Percentiles rank a stretch among this genome's conserved stretches.
phyloP scores from a whole-genome alignment of 2,329 filamentous ascomycete genomes.

The Leptosphaerulina australis region DNA sequence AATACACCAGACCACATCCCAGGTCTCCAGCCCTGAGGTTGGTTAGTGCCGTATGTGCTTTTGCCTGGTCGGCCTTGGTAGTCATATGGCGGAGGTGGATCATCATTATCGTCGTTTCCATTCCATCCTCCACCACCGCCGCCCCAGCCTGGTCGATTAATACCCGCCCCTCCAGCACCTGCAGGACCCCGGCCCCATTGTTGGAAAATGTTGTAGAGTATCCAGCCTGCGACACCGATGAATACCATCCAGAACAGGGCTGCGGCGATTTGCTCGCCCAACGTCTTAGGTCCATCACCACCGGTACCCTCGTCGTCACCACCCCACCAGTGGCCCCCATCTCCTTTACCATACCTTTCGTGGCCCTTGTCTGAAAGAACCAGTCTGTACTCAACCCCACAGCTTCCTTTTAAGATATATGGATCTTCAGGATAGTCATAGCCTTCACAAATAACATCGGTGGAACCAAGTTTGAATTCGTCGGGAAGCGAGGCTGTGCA shows the following conservation, averaged over 20 bases:
- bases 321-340: slow-evolving; percentile 47
- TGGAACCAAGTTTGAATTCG: slow-evolving; percentile 77
- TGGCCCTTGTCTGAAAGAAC: slow-evolving; percentile 78
- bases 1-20: slow-evolving; percentile 77
- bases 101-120: slow-evolving; percentile 47
- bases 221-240: slow-evolving; percentile 64
- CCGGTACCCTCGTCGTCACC: slow-evolving; percentile 48
- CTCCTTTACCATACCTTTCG: slow-evolving; percentile 66
- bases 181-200: slow-evolving; percentile 36
- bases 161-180: slow-evolving; percentile 28
- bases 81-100: slow-evolving; percentile 59
- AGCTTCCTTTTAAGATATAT: slow-evolving; percentile 89
- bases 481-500: slow-evolving; percentile 71
- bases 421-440: slow-evolving; percentile 77
- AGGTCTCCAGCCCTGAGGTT: slow-evolving; percentile 64
- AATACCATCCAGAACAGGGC: slow-evolving; percentile 68
- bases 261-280: slow-evolving; percentile 37
- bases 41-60: slow-evolving; percentile 28
- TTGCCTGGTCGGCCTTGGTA: slow-evolving; percentile 36
- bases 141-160: slow-evolving; percentile 44
- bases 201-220: slow-evolving; percentile 62
- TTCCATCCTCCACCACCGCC: slow-evolving; percentile 50
- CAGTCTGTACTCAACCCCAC: slow-evolving; percentile 87
- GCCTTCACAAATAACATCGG: slow-evolving; percentile 92
- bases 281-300: slow-evolving; percentile 46